A percentile compares a stretch with the other conserved stretches of the same genome.
Evolutionary conservation across 352 stramenopile genomes (phyloP).

Genomic region (Elongisporangium anandrum): DNA sequence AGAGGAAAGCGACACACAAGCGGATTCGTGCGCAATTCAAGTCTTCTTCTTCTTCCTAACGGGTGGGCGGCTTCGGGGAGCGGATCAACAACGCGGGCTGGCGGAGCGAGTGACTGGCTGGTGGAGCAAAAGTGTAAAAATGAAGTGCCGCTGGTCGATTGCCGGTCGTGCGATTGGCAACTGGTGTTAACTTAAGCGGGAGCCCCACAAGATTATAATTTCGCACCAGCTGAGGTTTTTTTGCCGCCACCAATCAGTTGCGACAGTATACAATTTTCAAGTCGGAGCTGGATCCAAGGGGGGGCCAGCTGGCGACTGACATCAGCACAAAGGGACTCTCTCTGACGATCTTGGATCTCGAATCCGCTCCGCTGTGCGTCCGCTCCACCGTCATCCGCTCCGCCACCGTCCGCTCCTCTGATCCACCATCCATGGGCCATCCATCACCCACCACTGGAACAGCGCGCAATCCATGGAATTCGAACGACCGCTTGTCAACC

Average conservation of each 20-base stretch:
- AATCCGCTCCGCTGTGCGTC: background rate
- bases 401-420: background rate
- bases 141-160: background rate
- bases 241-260: background rate
- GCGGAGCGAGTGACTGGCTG: background rate
- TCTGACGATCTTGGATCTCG: background rate
- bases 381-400: background rate
- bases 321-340: background rate
- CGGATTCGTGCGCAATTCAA: conserved; percentile 1
- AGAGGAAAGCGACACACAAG: background rate
- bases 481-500: background rate
- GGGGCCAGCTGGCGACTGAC: background rate
- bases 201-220: background rate
- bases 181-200: background rate
- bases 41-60: background rate
- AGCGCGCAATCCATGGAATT: background rate
- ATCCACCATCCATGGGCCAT: background rate
- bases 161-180: background rate
- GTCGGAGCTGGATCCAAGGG: background rate
- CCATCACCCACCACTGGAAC: background rate
- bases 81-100: background rate
- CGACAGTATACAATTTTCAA: background rate
- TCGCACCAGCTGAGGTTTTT: background rate
- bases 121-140: background rate
- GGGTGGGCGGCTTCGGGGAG: background rate